Conservation (phyloP, 371 early-diverging fungal genomes). For the Dichotomocladium elegans region DNA sequence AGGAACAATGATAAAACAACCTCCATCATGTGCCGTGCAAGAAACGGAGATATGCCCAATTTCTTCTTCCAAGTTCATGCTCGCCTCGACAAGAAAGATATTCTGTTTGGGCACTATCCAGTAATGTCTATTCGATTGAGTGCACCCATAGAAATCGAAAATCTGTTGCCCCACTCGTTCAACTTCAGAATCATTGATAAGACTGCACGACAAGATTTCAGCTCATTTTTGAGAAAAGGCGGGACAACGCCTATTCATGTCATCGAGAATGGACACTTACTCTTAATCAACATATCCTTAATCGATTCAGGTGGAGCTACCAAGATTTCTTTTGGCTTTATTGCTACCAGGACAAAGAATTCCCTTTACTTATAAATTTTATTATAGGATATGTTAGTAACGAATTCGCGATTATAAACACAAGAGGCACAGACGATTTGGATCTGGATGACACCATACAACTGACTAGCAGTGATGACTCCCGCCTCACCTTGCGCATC, state of each 20-base stretch:
- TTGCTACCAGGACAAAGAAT: neutral
- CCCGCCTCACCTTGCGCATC: conserved; percentile 66
- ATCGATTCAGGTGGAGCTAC: conserved; percentile 71
- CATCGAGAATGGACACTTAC: conserved; percentile 77
- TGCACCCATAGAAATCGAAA: conserved; percentile 94
- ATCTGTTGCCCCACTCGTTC: conserved; percentile 88
- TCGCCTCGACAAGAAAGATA: conserved; percentile 47
- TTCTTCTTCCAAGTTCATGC: conserved; percentile 75
- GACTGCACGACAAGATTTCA: conserved; percentile 57
- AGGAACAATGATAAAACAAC: conserved; percentile 31
- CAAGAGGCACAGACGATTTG: conserved; percentile 67
- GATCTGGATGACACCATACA: conserved; percentile 68
- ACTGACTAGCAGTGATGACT: conserved; percentile 63
- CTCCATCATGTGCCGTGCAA: conserved; percentile 28
- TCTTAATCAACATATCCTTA: conserved; percentile 75
- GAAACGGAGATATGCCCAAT: conserved; percentile 54
- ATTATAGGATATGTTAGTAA: conserved; percentile 57
- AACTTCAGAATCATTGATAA: conserved; percentile 78
- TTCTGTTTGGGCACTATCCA: conserved; percentile 70
- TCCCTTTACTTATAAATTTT: neutral
- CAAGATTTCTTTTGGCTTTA: neutral
- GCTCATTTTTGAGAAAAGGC: conserved; percentile 67
- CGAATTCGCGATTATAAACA: conserved; percentile 85
- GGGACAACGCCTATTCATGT: conserved; percentile 78
- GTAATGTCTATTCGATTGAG: conserved; percentile 78